phyloP scores from a whole-genome alignment of 768 basidiomycete species.

The Fomitopsis pulvina region DNA sequence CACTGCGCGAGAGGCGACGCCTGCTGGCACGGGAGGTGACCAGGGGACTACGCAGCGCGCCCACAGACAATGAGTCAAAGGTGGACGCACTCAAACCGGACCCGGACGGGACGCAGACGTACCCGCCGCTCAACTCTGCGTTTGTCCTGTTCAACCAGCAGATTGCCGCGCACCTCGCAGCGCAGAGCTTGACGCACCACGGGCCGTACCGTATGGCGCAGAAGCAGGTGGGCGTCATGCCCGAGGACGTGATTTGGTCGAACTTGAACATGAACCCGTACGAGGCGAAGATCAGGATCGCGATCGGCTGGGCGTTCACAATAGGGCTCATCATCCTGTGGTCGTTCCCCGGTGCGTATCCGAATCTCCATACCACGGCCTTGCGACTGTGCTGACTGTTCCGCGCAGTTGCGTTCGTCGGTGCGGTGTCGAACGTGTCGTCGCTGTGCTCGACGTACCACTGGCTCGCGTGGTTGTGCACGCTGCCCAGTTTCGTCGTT shows the following conservation, averaged over 20 bases:
- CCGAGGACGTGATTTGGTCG: conserved; percentile 87
- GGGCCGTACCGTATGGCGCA: conserved; percentile 77
- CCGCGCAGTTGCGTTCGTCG: conserved; percentile 48
- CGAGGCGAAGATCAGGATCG: conserved; percentile 36
- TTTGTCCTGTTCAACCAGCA: conserved; percentile 92
- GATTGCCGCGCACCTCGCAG: conserved; percentile 87
- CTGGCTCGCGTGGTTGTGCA: conserved; percentile 86
- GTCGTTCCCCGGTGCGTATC: conserved; percentile 66
- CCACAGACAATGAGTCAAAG: conserved; percentile 16
- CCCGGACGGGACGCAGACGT: conserved; percentile 20
- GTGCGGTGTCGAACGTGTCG: conserved; percentile 76
- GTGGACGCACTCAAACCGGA: conserved; percentile 20
- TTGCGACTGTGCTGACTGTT: not conserved
- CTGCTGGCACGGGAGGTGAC: conserved; percentile 25
- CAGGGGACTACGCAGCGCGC: conserved; percentile 9
- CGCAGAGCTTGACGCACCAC: conserved; percentile 69
- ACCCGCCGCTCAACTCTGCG: conserved; percentile 43
- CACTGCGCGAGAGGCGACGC: conserved; percentile 20
- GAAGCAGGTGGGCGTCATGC: conserved; percentile 76
- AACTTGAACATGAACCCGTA: conserved; percentile 90
- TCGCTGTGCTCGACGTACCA: conserved; percentile 52
- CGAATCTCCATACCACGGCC: not conserved
- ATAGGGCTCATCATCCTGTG: conserved; percentile 80
- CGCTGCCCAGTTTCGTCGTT: conserved; percentile 52
- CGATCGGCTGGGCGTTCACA: conserved; percentile 67